Base-by-base conservation (phyloP, 2,329 filamentous ascomycete genomes). In the Alternaria longipes region DNA sequence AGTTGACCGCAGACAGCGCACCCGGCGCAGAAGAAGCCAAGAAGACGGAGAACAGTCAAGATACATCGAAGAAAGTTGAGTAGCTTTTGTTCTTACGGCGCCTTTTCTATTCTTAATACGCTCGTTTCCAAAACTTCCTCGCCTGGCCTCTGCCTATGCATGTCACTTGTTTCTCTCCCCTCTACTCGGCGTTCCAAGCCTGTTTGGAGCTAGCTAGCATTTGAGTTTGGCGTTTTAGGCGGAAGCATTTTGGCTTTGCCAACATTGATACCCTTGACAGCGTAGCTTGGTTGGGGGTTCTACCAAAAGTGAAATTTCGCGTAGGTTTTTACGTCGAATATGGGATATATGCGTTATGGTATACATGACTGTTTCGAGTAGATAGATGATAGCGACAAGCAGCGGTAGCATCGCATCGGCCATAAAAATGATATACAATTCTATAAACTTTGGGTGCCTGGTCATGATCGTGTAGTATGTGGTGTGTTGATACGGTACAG, bases 1-100 rank as follows among this genome's bases (percentile, higher is more conserved):
- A 71, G 22, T 60, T 65, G 28, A 62, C 54, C 40, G 59, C 54
- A 34, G 68, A 63, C 22, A 60, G 65, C 30, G 50, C 52, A 8
- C 52, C 42, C 12, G 59, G 54, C 22, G 60, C 57, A 8, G 63
- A 69, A 47, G 60, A 68, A 14, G 41, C 32, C 16, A 60, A 58
- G 16, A 65, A 62, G 28, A 8, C 52, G 3, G 58, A 62, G n/a
- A 42, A 34, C n/a, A 56, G 54, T 6, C 50, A 52, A 6, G 42
- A 52, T 22, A 28, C n/a, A 16, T 22, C 24, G 4, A 60, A 55
- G 38, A 40, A 45, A 20, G 34, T 20, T 38, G 65, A 66, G 34
- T 69, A 68, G 41, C 9, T 11, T 34, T 44, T 38, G 6, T 11
- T 41, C 7, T 24, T 28, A 14, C 18, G 16, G 22, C 24, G 20